Evolutionary conservation across 495 filamentous ascomycete species (phyloP).

Genomic region (Barbatosphaeria neglecta): DNA sequence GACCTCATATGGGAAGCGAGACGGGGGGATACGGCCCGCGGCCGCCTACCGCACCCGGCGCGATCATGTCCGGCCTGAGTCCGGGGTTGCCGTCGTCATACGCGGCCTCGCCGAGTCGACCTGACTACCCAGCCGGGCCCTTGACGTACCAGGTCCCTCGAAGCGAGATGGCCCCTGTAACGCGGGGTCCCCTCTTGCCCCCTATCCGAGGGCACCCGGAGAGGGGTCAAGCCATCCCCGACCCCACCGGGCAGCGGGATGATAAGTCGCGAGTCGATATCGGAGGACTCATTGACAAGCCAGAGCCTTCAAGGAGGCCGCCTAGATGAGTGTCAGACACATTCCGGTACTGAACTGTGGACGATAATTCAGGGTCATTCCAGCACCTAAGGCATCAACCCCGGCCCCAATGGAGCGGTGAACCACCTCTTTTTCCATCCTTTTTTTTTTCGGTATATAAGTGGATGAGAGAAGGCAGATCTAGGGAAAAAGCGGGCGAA

Average conservation of each 20-base stretch:
- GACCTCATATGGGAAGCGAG: constrained; percentile 21
- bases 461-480: too few relatives aligned
- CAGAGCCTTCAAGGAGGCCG: constrained; percentile 15
- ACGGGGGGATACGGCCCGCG: constrained; percentile 22
- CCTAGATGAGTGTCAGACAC: too few relatives aligned
- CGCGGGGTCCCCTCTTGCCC: constrained; percentile 26
- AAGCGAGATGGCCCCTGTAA: constrained; percentile 25
- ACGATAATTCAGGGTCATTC: too few relatives aligned
- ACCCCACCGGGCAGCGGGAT: constrained; percentile 25
- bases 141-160: constrained; percentile 33
- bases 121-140: constrained; percentile 26
- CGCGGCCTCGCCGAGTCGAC: constrained; percentile 22
- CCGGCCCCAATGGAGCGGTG: too few relatives aligned
- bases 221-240: constrained; percentile 9
- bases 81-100: constrained; percentile 22
- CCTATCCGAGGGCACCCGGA: constrained; percentile 37
- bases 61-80: constrained; percentile 17
- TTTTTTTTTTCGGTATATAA: too few relatives aligned
- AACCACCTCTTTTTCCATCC: too few relatives aligned
- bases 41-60: constrained; percentile 19
- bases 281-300: constrained; percentile 39
- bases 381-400: too few relatives aligned
- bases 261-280: constrained; percentile 42
- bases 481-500: too few relatives aligned
- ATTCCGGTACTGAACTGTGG: too few relatives aligned